phyloP scores from a whole-genome alignment of 306 rosid genomes.

The Cucumis melo region DNA sequence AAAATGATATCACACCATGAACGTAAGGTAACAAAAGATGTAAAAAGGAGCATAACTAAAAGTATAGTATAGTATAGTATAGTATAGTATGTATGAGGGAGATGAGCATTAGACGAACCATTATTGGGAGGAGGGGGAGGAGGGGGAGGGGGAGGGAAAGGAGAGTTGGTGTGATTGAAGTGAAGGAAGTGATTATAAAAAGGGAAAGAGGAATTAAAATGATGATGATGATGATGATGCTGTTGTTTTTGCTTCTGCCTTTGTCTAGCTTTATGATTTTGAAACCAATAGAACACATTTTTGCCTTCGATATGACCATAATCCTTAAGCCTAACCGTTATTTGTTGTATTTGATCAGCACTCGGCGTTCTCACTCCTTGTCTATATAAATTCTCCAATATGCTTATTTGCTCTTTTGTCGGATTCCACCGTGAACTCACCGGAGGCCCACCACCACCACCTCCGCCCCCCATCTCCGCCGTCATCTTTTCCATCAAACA shows the following conservation, averaged over 20 bases:
- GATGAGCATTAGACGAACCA: too few relatives aligned
- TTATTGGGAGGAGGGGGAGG: not conserved
- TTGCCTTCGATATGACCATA: constrained; percentile 89
- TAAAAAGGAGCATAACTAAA: not conserved
- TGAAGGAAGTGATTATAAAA: constrained; percentile 38
- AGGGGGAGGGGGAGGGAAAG: not conserved
- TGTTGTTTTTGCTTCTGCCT: constrained; percentile 86
- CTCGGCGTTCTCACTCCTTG: constrained; percentile 78
- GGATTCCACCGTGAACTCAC: constrained; percentile 72
- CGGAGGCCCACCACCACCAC: not conserved
- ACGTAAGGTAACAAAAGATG: too few relatives aligned
- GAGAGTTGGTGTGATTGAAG: constrained; percentile 1
- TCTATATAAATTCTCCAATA: constrained; percentile 61
- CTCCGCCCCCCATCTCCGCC: not conserved
- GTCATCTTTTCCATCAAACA: constrained; percentile 7
- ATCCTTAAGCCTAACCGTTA: constrained; percentile 42
- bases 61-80: too few relatives aligned
- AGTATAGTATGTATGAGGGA: too few relatives aligned
- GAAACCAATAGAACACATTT: constrained; percentile 97
- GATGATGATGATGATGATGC: too few relatives aligned
- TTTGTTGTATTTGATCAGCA: constrained; percentile 70
- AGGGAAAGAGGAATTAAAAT: constrained; percentile 15
- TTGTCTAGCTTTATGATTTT: constrained; percentile 85
- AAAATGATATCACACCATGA: too few relatives aligned
- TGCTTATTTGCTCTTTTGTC: constrained; percentile 67